Evolutionary conservation across 192 early-diverging fungal genomes (phyloP).

Genomic region (Paraglomus brasilianum): DNA sequence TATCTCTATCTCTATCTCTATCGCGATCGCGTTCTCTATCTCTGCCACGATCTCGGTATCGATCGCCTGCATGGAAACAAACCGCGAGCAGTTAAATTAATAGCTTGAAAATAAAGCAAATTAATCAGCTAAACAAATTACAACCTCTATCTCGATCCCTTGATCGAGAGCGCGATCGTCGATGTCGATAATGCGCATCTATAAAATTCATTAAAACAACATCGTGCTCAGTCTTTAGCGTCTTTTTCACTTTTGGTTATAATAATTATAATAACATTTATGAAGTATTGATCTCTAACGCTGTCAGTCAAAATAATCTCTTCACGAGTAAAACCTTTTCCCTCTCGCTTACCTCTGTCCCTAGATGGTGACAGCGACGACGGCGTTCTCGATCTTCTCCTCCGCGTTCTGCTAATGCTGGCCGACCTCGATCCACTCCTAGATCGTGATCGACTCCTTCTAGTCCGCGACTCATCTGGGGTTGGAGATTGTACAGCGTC

Average conservation of each 20-base stretch:
- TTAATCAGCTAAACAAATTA: neutral
- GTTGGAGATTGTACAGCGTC: constrained; percentile 22
- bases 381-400: constrained; percentile 43
- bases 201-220: constrained; percentile 1
- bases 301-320: neutral
- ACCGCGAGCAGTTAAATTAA: neutral
- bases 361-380: constrained; percentile 39
- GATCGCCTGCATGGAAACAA: constrained; percentile 13
- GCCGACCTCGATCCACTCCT: constrained; percentile 39
- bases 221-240: neutral
- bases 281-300: neutral
- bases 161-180: constrained; percentile 35
- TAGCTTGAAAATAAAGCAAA: neutral
- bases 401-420: constrained; percentile 29
- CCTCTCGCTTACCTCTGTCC: constrained; percentile 30
- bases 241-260: neutral
- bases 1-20: neutral
- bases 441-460: constrained; percentile 28
- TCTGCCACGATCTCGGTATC: constrained; percentile 20
- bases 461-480: neutral
- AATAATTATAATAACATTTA: neutral
- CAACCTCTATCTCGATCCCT: constrained; percentile 22
- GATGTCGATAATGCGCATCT: constrained; percentile 29
- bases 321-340: no score
- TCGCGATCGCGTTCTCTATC: constrained; percentile 13